Base-by-base conservation (phyloP, 495 filamentous ascomycete genomes). In the Barbatosphaeria neglecta region DNA sequence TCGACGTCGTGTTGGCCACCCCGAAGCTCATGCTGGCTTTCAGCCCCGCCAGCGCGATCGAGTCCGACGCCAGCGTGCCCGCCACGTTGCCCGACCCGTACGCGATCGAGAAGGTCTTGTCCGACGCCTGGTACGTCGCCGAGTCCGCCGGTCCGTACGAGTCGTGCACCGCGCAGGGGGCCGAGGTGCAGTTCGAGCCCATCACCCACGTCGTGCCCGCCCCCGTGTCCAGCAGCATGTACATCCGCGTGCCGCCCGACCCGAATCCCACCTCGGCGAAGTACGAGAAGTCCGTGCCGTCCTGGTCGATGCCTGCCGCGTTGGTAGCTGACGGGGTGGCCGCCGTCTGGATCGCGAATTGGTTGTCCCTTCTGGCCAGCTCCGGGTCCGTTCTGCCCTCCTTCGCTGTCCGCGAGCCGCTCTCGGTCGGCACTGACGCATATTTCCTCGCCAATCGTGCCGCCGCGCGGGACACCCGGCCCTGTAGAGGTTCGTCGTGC, bases 191-290 rank as follows among this genome's bases (percentile, higher is more conserved):
- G 27, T 70, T 57, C 10, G 77, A 64, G 19, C 76, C 72, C 69
- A 87, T 87, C 22, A 92, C 73, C 87, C 87, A 94, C 9, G 79
- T 84, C 54, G 81, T 82, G 18, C 78, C 75, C 8, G 84, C 82
- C 19, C 86, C 87, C 15, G 85, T 86, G 58, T 94, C 87, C 24
- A 94, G 55, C 33, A 87, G 73, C 72, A 94, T 77, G 62, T 79
- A 80, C 58, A 89, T 68, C 6, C 74, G 62, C 50, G 82, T 77
- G 31, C 70, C 63, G 23, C 73, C 58, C 0, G 83, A 80, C 35
- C 87, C 87, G 40, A 92, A 69, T 35, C 67, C 57, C n/a, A 84
- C 75, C 27, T 75, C 59, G 18, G 79, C 60, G 54, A 94, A 87
- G 68, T 94, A 94, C 6, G 83, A 83, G 48, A 74, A 82, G 62